Evolutionary conservation across 495 filamentous ascomycete genomes (phyloP).

Genomic region (Penicillium psychrofluorescens): DNA sequence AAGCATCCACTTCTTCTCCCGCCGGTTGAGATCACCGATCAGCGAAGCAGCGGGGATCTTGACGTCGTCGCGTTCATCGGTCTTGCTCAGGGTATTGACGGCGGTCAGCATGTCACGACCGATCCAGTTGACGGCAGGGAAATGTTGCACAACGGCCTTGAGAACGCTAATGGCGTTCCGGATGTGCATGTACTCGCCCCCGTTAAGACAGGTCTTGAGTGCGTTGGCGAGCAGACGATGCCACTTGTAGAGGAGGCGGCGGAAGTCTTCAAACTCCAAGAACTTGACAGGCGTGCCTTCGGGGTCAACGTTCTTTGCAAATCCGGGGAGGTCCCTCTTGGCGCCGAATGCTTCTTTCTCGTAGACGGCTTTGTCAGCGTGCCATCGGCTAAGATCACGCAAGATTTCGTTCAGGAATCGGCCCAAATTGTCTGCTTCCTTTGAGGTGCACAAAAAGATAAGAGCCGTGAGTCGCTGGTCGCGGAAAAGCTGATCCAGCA

Average conservation of each 20-base stretch:
- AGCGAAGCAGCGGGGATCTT: conserved; percentile 83
- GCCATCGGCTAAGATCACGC: conserved; percentile 74
- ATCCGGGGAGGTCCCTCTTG: conserved; percentile 58
- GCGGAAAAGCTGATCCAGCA: conserved; percentile 79
- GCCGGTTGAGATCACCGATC: conserved; percentile 70
- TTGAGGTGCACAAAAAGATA: conserved; percentile 79
- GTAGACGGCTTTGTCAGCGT: conserved; percentile 65
- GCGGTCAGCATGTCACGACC: conserved; percentile 61
- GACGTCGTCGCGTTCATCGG: conserved; percentile 76
- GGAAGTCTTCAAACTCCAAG: conserved; percentile 79
- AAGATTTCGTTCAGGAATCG: conserved; percentile 79
- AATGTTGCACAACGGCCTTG: conserved; percentile 68
- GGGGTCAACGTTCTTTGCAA: conserved; percentile 54
- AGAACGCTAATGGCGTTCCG: conserved; percentile 90
- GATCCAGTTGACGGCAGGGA: conserved; percentile 85
- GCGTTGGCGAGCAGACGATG: conserved; percentile 70
- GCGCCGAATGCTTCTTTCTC: conserved; percentile 69
- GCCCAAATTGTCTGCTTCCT: conserved; percentile 85
- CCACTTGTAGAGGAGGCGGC: conserved; percentile 81
- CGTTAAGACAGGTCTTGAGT: conserved; percentile 68
- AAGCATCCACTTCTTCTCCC: conserved; percentile 76
- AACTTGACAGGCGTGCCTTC: conserved; percentile 59
- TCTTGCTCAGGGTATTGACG: conserved; percentile 58
- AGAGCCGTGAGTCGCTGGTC: conserved; percentile 69
- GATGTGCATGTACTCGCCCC: conserved; percentile 95